Evolutionary conservation across 768 basidiomycete genomes (phyloP).

Genomic region (Hysterangium stoloniferum): DNA sequence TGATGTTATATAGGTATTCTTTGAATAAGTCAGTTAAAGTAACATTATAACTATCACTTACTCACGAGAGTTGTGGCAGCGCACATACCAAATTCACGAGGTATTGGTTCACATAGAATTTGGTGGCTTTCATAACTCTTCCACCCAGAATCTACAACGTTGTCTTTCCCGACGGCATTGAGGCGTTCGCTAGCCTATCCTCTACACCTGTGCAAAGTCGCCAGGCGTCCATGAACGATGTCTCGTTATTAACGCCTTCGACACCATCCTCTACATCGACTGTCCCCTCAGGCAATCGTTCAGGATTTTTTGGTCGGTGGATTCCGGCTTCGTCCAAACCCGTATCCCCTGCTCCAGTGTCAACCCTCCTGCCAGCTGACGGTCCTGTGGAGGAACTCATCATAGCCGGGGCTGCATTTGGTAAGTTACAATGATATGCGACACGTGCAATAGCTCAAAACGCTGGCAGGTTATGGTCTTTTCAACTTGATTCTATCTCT

Average conservation of each 20-base stretch:
- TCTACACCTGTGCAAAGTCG: slow-evolving; percentile 29
- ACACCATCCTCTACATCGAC: slow-evolving; percentile 10
- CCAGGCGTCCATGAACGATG: slow-evolving; percentile 22
- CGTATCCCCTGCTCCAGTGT: background rate
- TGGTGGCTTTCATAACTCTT: background rate
- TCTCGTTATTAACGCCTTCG: background rate
- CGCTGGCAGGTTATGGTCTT: slow-evolving; percentile 43
- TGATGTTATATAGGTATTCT: slow-evolving; percentile 28
- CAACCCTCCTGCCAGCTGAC: slow-evolving; percentile 23
- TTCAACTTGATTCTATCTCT: slow-evolving; percentile 79
- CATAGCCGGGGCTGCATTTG: slow-evolving; percentile 71
- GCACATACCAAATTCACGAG: slow-evolving; percentile 73
- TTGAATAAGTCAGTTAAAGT: slow-evolving; percentile 43
- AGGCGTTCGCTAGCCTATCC: slow-evolving; percentile 33
- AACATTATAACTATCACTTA: background rate
- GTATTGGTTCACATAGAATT: slow-evolving; percentile 25
- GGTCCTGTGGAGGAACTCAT: slow-evolving; percentile 67
- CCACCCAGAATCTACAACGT: slow-evolving; percentile 51
- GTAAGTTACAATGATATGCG: slow-evolving; percentile 27
- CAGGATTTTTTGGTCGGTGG: slow-evolving; percentile 23
- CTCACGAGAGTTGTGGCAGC: slow-evolving; percentile 22
- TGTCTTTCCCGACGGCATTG: slow-evolving; percentile 56
- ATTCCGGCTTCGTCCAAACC: slow-evolving; percentile 18
- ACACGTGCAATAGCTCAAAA: background rate
- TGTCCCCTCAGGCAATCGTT: background rate